Conservation (phyloP, 2,329 filamentous ascomycete genomes). For the Aspergillus quadrilineatus region DNA sequence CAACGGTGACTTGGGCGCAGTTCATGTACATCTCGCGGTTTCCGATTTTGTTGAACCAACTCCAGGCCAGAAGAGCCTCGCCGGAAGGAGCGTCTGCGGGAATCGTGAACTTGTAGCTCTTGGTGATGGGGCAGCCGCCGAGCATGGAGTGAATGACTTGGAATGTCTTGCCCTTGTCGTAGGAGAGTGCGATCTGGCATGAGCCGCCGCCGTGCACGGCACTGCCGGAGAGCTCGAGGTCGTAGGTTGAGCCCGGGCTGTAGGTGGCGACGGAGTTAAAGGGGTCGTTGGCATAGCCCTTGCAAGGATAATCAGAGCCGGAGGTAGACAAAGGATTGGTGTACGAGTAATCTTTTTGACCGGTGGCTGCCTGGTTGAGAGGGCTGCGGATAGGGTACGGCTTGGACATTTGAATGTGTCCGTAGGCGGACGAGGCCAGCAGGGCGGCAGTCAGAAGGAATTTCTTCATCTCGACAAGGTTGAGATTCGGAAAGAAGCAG, state of each 20-base stretch:
- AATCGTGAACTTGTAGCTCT: constrained; percentile 64
- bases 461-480: constrained; percentile 31
- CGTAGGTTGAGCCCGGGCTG: constrained; percentile 60
- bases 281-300: constrained; percentile 59
- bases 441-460: constrained; percentile 29
- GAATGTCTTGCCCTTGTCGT: constrained; percentile 69
- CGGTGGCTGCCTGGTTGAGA: constrained; percentile 46
- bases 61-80: constrained; percentile 70
- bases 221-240: constrained; percentile 63
- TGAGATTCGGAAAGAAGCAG: not conserved
- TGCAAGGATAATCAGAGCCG: constrained; percentile 73
- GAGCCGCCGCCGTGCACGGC: constrained; percentile 68
- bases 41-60: constrained; percentile 72
- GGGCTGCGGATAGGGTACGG: constrained; percentile 56
- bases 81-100: constrained; percentile 62
- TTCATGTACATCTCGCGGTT: constrained; percentile 89
- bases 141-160: constrained; percentile 66
- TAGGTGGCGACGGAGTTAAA: constrained; percentile 62
- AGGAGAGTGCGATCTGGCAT: constrained; percentile 73
- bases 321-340: constrained; percentile 61
- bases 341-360: constrained; percentile 68
- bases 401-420: constrained; percentile 58
- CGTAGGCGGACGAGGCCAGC: constrained; percentile 34
- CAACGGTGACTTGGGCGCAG: constrained; percentile 69
- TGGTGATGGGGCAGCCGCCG: constrained; percentile 54